Base-by-base conservation (phyloP, 305 asterid genomes). In the Vinca major region DNA sequence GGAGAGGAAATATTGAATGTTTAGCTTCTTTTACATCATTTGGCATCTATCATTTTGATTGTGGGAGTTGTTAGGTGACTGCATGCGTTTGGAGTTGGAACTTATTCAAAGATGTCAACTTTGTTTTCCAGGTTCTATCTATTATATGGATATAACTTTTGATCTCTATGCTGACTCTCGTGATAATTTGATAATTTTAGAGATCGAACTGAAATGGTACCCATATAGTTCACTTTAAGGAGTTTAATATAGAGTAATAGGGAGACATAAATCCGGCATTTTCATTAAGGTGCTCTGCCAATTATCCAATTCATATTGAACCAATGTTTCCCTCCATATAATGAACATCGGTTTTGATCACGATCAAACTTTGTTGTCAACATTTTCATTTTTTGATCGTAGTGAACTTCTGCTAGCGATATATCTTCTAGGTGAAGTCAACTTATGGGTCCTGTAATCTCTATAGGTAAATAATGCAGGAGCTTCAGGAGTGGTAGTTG, bases 391-490 rank as follows among this genome's bases (percentile, higher is more conserved):
- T 17, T 50, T 50, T 13, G 14, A 7, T 13, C 54, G 14, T 50
- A 50, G 19, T 19, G 40, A 55, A 2, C 13, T 60, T 36, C 8
- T 4, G 1, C 12, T 37, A 21, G 5, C n/a, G 21, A 61, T 61
- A 37, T 37, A 4, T 61, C 62, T 55, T 55, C n/a, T 55, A 21
- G 33, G 2, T 55, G 6, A 10, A 21, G 7, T 21, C 19, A 41
- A 19, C 17, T 47, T 45, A 50, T 49, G 56, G 66, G 48, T 71
- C 39, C 17, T 37, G 60, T 44, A 70, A 54, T 36, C 57, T 53
- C 68, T 65, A 63, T 86, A 88, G 95, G 88, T 89, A 49, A 89
- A 87, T 78, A 89, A 89, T 67, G 95, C 96, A 54, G 96, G 95
- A 73, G 89, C 84, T 81, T 74, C 87, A 52, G 97, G 96, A 60